These are phyloP conservation scores for Incumbomyces lentus DNA, from an alignment of 2,329 filamentous ascomycete genomes.

Conservation along the genomic window DNA sequence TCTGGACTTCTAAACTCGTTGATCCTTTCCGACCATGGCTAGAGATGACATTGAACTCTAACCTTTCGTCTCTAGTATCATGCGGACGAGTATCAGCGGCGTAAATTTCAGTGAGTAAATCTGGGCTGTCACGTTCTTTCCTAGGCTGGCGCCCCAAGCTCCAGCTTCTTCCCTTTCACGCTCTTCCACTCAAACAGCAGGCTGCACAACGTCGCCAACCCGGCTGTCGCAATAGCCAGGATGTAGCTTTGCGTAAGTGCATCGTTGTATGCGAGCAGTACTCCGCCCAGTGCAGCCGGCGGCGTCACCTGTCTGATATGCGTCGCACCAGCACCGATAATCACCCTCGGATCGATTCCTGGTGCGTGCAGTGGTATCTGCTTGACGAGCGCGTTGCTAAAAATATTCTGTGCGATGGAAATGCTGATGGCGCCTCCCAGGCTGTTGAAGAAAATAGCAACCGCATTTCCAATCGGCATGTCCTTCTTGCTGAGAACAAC, in stretches of 20 bases:
- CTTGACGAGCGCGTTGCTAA: conserved; percentile 52
- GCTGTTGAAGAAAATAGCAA: conserved; percentile 50
- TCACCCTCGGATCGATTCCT: conserved; percentile 26
- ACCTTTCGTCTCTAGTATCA: no score
- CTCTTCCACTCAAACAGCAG: conserved; percentile 22
- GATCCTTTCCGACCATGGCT: no score
- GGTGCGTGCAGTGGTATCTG: conserved; percentile 39
- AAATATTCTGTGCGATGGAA: conserved; percentile 55
- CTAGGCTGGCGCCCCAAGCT: conserved; percentile 13
- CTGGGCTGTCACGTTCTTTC: background rate
- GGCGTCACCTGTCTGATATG: conserved; percentile 31
- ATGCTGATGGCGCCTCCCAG: conserved; percentile 58
- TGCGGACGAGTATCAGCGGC: no score
- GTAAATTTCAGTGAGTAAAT: no score
- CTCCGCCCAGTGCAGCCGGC: conserved; percentile 24
- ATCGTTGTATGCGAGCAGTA: conserved; percentile 27
- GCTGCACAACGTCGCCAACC: conserved; percentile 15
- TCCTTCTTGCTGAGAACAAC: conserved; percentile 22
- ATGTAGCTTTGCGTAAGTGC: conserved; percentile 19
- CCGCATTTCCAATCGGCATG: conserved; percentile 24
- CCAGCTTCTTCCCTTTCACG: conserved; percentile 21
- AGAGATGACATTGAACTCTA: no score
- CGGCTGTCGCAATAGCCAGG: conserved; percentile 17
- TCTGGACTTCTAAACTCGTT: no score
- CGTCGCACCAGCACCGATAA: conserved; percentile 35